Base-by-base conservation (phyloP, 2,329 filamentous ascomycete species). In the Fusarium sp. region DNA sequence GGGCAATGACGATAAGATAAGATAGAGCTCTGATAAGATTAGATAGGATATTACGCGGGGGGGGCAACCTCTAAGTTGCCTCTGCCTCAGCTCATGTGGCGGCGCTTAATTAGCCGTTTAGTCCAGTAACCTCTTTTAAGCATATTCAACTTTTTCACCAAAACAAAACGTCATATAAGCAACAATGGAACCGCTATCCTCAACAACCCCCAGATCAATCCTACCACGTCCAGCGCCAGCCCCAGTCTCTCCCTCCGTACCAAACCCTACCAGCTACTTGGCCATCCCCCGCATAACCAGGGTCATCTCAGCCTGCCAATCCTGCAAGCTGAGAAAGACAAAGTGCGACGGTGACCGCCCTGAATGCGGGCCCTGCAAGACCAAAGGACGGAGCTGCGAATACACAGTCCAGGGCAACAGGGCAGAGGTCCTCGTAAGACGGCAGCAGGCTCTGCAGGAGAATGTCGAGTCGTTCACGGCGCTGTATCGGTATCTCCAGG, bases 391-490 rank as follows among this genome's bases (percentile, higher is more conserved):
- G 1, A 15, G 0, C 7, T 60, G 48, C 23, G 29, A n/a, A 2
- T 60, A 60, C 29, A 2, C 4, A 2, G 11, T 1, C 1, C 35
- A 42, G 7, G 14, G 5, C 0, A 19, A 18, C 3, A 16, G 9
- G 0, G 1, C 6, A 0, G 37, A 35, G 1, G 0, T 10, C 5
- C 15, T 56, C 1, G 3, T 56, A 1, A 29, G 12, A 3, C 31
- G 29, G 1, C 58, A 42, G 29, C 7, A 56, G 0, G 14, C 19
- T 19, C 8, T 60, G 19, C 37, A 60, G 6, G 58, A 42, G 0
- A 56, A 56, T 1, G 23, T 60, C 0, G 48, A 60, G 1, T 56
- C 58, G 2, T 56, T 60, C 7, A 1, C 1, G 5, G 19, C 19
- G 14, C 6, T 55, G 35, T 60, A 33, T 19, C 48, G 46, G 1